Base-by-base conservation (phyloP, 2,329 filamentous ascomycete species). In the Aspergillus nomiae region DNA sequence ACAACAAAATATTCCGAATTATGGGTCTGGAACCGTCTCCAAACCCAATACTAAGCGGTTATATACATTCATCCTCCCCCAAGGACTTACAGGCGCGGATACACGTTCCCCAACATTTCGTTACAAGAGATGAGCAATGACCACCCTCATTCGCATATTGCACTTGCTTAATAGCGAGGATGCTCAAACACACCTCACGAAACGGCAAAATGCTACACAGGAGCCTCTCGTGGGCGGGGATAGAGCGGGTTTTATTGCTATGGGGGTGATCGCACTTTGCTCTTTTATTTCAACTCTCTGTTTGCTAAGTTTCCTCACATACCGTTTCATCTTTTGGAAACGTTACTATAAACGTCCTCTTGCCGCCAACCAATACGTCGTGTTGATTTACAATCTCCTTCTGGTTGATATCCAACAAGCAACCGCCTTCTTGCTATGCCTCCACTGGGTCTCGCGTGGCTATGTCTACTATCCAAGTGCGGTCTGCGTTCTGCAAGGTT, bases 341-440 rank as follows among this genome's bases (percentile, higher is more conserved):
- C 78, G 74, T 61, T 79, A 82, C 64, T 82, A 83, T 66, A 79
- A 79, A 59, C 74, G 77, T 63, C 80, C 81, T 51, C 79, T 84
- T 41, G 79, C 80, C 21, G 78, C 83, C 69, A 85, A 85, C 66
- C 83, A 85, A 73, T 84, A 82, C 58, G 77, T 84, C 48, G 73
- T 84, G 24, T 77, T 85, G 54, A 84, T 84, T 67, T 84, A 82
- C 72, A 84, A 84, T 63, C 75, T 85, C 8, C 74, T 84, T 7
- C 67, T 84, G 5, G 81, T 81, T n/a, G 82, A 84, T 70, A 69
- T 84, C 19, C 80, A 82, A 63, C 83, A 84, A 70, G 77, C 82
- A 0, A 72, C 82, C 19, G 80, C 80, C 0, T 84, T 84, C 64
- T 66, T 79, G 24, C 58, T 77, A 38, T 81, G 79, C 36, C 74